Evolutionary conservation across 2,329 filamentous ascomycete species (phyloP).

Genomic region (Thielaviopsis euricoi): DNA sequence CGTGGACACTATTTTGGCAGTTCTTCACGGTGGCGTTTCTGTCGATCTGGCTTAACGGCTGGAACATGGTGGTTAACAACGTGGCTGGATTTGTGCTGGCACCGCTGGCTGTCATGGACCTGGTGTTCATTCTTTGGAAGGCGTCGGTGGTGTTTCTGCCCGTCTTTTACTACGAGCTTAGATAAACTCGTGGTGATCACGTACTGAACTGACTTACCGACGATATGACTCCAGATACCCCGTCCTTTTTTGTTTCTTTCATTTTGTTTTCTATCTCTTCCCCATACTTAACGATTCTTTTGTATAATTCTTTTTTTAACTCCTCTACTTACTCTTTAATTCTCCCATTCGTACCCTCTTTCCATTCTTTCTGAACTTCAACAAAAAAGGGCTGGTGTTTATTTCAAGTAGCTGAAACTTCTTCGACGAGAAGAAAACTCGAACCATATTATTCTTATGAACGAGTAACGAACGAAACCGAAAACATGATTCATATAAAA

Average conservation of each 20-base stretch:
- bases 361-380: background rate
- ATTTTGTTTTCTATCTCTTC: background rate
- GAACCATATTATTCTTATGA: too few species aligned
- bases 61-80: constrained; percentile 25
- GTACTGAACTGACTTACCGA: background rate
- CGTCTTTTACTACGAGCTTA: constrained; percentile 55
- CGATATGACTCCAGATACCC: background rate
- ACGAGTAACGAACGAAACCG: too few species aligned
- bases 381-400: background rate
- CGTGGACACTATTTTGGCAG: constrained; percentile 68
- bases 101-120: constrained; percentile 48
- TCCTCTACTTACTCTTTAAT: background rate
- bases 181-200: constrained; percentile 8
- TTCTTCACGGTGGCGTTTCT: constrained; percentile 91
- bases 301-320: background rate
- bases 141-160: constrained; percentile 72
- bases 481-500: too few species aligned
- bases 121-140: constrained; percentile 57
- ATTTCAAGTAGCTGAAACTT: background rate
- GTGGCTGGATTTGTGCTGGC: constrained; percentile 37
- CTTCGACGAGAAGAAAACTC: too few species aligned
- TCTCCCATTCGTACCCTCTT: background rate
- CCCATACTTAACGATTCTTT: background rate
- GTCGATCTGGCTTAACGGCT: constrained; percentile 52
- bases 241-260: background rate